Conservation (phyloP, 2,329 filamentous ascomycete genomes). For the Delphinella strobiligena region DNA sequence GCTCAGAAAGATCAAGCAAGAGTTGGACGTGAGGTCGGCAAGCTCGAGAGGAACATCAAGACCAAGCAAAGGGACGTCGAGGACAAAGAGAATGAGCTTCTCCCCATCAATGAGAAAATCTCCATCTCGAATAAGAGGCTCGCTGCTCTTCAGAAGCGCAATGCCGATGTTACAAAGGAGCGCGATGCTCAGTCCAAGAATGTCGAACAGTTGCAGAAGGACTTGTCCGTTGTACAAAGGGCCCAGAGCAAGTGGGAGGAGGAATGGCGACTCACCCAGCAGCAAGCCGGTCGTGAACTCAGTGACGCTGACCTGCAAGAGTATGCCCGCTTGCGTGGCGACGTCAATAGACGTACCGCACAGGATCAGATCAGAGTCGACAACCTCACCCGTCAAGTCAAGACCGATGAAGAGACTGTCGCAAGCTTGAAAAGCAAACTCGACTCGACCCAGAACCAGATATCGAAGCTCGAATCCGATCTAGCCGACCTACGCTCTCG, state of each 20-base stretch:
- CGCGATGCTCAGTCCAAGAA: conserved; percentile 57
- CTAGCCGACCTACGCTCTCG: conserved; percentile 57
- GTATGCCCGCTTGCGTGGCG: conserved; percentile 71
- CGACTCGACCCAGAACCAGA: conserved; percentile 60
- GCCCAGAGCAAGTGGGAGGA: conserved; percentile 80
- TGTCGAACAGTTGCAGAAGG: conserved; percentile 64
- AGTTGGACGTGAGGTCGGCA: conserved; percentile 62
- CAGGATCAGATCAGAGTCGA: conserved; percentile 73
- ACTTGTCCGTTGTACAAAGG: conserved; percentile 75
- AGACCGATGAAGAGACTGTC: conserved; percentile 82
- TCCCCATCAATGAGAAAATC: conserved; percentile 89
- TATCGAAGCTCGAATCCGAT: conserved; percentile 64
- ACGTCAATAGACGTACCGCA: conserved; percentile 73
- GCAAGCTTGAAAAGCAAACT: conserved; percentile 83
- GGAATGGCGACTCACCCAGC: conserved; percentile 73
- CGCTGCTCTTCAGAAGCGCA: conserved; percentile 53
- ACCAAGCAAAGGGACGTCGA: conserved; percentile 78
- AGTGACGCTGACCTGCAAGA: conserved; percentile 79
- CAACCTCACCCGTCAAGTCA: conserved; percentile 75
- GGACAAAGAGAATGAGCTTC: conserved; percentile 69
- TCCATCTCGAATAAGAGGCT: conserved; percentile 62
- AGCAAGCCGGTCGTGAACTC: conserved; percentile 75
- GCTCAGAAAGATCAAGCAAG: conserved; percentile 75
- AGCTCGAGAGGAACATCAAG: conserved; percentile 76
- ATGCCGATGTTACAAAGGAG: conserved; percentile 62